A percentile compares a stretch with the other conserved stretches of the same genome.
Evolutionary conservation across 345 rosid species (phyloP).

Genomic region (Brassica cretica): DNA sequence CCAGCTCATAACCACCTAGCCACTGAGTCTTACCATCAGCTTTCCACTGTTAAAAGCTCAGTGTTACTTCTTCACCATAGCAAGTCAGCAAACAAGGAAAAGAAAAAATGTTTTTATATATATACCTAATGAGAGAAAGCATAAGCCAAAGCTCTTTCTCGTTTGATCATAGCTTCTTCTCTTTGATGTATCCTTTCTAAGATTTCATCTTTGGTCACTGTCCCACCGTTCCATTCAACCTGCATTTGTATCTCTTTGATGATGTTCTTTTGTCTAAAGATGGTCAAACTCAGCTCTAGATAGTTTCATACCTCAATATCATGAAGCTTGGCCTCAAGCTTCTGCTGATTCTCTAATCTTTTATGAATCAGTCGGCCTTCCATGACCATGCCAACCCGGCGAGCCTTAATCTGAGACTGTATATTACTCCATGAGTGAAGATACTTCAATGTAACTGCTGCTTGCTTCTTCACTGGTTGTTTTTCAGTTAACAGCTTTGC

Average conservation of each 20-base stretch:
- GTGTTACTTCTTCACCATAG: not conserved
- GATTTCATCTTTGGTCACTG: constrained; percentile 66
- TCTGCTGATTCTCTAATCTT: constrained; percentile 84
- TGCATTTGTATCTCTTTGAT: constrained; percentile 59
- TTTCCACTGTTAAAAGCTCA: constrained; percentile 60
- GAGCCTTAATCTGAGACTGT: constrained; percentile 67
- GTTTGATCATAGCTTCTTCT: constrained; percentile 87
- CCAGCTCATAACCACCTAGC: constrained; percentile 51
- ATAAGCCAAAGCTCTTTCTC: constrained; percentile 92
- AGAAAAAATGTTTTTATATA: not conserved
- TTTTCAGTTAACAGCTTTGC: constrained; percentile 52
- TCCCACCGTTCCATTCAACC: constrained; percentile 95
- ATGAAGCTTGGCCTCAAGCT: constrained; percentile 92
- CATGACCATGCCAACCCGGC: constrained; percentile 73
- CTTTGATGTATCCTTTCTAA: constrained; percentile 73
- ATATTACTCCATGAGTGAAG: constrained; percentile 89
- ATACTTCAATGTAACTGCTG: constrained; percentile 53
- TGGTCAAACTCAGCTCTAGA: no score
- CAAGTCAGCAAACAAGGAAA: constrained; percentile 11
- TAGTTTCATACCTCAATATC: constrained; percentile 56
- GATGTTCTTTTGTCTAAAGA: no score
- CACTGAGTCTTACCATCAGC: constrained; percentile 61
- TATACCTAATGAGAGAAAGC: constrained; percentile 94
- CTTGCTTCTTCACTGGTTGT: constrained; percentile 62
- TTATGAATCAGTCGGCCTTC: constrained; percentile 76